Conservation (phyloP, 805 yeast genomes). For the Geotrichum ghanense region DNA sequence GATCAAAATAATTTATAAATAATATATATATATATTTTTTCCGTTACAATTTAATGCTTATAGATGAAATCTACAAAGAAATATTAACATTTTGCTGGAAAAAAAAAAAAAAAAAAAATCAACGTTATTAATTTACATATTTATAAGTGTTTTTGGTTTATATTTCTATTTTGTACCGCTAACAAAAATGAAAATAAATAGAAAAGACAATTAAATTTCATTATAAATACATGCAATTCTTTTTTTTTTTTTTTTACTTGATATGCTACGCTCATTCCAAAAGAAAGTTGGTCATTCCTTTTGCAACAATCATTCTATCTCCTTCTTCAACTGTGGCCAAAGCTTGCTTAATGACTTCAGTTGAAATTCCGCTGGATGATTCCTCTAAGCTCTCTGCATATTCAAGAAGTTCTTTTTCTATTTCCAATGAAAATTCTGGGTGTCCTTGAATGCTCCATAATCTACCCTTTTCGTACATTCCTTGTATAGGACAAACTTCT, state of each 20-base stretch:
- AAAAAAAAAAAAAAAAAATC: no score
- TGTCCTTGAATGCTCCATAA: constrained; percentile 78
- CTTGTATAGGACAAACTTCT: constrained; percentile 50
- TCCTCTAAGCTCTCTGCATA: neutral
- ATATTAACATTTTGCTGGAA: no score
- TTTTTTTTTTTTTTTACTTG: neutral
- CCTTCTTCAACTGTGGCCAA: neutral
- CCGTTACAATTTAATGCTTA: no score
- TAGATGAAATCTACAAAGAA: no score
- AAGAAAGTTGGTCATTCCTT: neutral
- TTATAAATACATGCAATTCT: neutral
- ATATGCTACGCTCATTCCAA: neutral
- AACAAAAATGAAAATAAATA: no score
- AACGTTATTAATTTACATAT: no score
- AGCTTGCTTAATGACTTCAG: neutral
- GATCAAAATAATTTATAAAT: no score
- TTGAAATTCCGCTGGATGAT: neutral
- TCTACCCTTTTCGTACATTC: constrained; percentile 41
- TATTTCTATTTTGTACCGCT: no score
- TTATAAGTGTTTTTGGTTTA: no score
- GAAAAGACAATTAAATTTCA: no score
- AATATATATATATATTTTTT: no score
- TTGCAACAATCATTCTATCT: neutral
- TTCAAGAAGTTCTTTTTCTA: neutral
- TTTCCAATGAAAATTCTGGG: constrained; percentile 56